phyloP scores from a whole-genome alignment of 495 filamentous ascomycete genomes.

The Neurospora sp. region DNA sequence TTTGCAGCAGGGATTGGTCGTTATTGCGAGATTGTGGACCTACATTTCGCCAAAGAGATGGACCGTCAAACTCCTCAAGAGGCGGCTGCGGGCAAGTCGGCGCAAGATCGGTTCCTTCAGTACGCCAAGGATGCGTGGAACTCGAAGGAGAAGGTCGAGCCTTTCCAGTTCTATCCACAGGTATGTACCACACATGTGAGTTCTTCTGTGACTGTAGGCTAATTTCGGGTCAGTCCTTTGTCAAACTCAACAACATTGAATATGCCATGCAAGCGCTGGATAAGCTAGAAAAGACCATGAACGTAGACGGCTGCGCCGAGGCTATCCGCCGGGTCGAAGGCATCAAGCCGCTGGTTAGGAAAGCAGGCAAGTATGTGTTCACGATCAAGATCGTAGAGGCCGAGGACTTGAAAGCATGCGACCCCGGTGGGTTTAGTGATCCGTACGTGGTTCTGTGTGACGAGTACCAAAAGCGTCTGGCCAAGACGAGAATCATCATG shows the following conservation, averaged over 20 bases:
- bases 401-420: constrained; percentile 96
- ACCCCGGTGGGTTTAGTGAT: constrained; percentile 88
- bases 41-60: constrained; percentile 85
- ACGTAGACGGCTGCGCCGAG: constrained; percentile 88
- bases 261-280: constrained; percentile 86
- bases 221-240: constrained; percentile 58
- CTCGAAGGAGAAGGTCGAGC: constrained; percentile 88
- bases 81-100: constrained; percentile 63
- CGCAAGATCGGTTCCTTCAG: constrained; percentile 85
- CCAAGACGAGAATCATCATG: constrained; percentile 89
- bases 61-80: constrained; percentile 82
- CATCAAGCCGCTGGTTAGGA: constrained; percentile 40
- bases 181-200: constrained; percentile 36
- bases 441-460: constrained; percentile 96
- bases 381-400: constrained; percentile 98
- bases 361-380: constrained; percentile 80
- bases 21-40: constrained; percentile 88
- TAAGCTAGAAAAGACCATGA: constrained; percentile 76
- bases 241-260: constrained; percentile 97
- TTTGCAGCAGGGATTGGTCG: constrained; percentile 73
- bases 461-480: constrained; percentile 95
- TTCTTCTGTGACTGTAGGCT: not conserved
- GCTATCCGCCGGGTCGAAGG: constrained; percentile 57
- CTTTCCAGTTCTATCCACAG: constrained; percentile 95
- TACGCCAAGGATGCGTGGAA: constrained; percentile 94